Percentiles rank a stretch among this genome's conserved stretches.
Evolutionary conservation across 75 land plant genomes (phyloP).

Genomic region (Selaginella moellendorffii): DNA sequence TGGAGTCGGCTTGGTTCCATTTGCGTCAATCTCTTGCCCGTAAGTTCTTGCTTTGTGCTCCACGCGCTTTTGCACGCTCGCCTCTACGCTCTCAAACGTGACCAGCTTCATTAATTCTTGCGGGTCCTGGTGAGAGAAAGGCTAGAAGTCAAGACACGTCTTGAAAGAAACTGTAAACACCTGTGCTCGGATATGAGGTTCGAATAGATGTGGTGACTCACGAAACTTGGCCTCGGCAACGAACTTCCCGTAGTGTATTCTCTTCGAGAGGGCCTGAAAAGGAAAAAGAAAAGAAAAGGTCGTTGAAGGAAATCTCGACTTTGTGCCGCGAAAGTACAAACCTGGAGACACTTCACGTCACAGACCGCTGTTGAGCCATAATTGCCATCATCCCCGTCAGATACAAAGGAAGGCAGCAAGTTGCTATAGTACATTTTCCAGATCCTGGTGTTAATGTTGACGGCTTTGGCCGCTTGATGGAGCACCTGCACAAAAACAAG

Average conservation of each 20-base stretch:
- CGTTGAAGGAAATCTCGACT: too few species aligned
- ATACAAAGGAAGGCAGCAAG: conserved; percentile 42
- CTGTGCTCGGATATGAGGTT: conserved; percentile 47
- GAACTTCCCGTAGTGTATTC: conserved; percentile 83
- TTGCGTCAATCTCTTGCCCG: conserved; percentile 45
- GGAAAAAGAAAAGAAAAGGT: not conserved
- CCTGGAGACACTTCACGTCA: conserved; percentile 79
- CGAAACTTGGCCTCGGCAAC: conserved; percentile 87
- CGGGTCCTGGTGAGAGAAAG: conserved; percentile 41
- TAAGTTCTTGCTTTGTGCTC: conserved; percentile 59
- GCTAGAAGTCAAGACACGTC: not conserved
- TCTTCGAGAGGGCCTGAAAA: conserved; percentile 73
- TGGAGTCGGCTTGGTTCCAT: conserved; percentile 11
- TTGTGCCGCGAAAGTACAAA: conserved; percentile 9
- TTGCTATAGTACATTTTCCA: conserved; percentile 48
- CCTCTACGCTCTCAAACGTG: conserved; percentile 69
- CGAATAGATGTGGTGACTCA: conserved; percentile 52
- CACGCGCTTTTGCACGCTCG: conserved; percentile 51
- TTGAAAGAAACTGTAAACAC: too few species aligned
- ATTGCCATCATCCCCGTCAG: conserved; percentile 84
- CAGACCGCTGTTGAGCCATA: conserved; percentile 60
- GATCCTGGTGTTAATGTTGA: conserved; percentile 46
- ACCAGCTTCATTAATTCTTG: conserved; percentile 52
- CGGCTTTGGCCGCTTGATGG: conserved; percentile 40
- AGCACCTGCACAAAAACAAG: conserved; percentile 32